A percentile compares a stretch with the other conserved stretches of the same genome.
Conservation (phyloP, 225 moss, liverwort and hornwort genomes). For the Anthoceros angustus region DNA sequence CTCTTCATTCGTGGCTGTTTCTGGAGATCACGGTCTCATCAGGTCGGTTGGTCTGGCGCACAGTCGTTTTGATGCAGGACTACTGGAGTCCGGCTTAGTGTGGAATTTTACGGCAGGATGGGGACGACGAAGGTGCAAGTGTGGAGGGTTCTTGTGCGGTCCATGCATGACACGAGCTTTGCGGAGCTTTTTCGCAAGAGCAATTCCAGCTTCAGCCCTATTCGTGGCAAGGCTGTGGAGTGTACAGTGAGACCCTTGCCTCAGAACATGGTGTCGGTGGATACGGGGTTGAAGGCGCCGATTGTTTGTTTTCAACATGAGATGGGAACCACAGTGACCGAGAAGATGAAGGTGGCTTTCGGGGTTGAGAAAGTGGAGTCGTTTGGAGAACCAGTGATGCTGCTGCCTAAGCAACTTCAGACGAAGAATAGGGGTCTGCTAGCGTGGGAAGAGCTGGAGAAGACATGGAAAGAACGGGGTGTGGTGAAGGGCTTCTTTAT, state of each 20-base stretch:
- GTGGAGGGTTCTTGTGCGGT: not conserved
- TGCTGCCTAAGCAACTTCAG: not conserved
- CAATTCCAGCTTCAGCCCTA: constrained; percentile 4
- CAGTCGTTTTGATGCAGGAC: too few species aligned
- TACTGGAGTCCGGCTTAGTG: too few species aligned
- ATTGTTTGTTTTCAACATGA: constrained; percentile 2
- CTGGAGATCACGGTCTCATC: too few species aligned
- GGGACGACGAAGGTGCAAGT: not conserved
- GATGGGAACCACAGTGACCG: not conserved
- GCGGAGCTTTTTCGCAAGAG: not conserved
- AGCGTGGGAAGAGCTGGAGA: not conserved
- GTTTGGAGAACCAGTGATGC: not conserved
- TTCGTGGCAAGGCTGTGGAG: not conserved
- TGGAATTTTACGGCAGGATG: too few species aligned
- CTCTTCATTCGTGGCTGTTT: too few species aligned
- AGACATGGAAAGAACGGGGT: not conserved
- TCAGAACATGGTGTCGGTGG: not conserved
- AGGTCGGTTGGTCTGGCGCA: too few species aligned
- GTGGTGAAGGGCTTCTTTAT: not conserved
- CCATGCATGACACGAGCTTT: not conserved
- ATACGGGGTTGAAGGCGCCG: constrained; percentile 1
- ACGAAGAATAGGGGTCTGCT: not conserved
- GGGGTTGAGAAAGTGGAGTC: not conserved
- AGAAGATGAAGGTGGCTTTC: not conserved
- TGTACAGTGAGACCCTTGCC: not conserved